A percentile compares a stretch with the other conserved stretches of the same genome.
Conservation (phyloP, 2,329 filamentous ascomycete genomes). For the Penicillium decumbens region DNA sequence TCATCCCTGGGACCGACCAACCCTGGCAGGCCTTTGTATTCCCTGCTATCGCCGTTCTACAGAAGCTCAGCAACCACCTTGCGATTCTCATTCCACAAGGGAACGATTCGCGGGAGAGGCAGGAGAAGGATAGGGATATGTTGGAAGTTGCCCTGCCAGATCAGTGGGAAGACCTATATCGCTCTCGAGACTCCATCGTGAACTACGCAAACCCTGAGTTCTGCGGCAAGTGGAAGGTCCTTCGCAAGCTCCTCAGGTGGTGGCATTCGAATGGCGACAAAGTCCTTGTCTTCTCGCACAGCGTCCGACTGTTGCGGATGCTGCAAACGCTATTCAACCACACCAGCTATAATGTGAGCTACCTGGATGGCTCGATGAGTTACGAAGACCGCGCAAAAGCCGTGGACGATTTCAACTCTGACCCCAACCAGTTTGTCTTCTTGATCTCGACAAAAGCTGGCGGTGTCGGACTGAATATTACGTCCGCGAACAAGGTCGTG, state of each 20-base stretch:
- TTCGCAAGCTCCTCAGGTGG: slow-evolving; percentile 79
- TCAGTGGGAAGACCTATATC: slow-evolving; percentile 68
- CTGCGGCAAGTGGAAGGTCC: slow-evolving; percentile 93
- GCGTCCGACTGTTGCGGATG: slow-evolving; percentile 77
- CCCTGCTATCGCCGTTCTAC: slow-evolving; percentile 72
- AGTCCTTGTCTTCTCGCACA: slow-evolving; percentile 91
- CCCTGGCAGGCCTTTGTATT: slow-evolving; percentile 77
- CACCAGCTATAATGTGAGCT: slow-evolving; percentile 86
- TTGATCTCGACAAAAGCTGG: slow-evolving; percentile 91
- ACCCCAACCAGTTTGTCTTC: slow-evolving; percentile 85
- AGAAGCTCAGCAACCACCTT: slow-evolving; percentile 90
- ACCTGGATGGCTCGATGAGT: slow-evolving; percentile 77
- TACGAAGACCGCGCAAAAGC: slow-evolving; percentile 77
- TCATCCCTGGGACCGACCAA: slow-evolving; percentile 54
- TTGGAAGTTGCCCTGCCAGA: slow-evolving; percentile 71
- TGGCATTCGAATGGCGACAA: slow-evolving; percentile 92
- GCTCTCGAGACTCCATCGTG: slow-evolving; percentile 69
- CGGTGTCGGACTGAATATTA: slow-evolving; percentile 92
- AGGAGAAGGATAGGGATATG: slow-evolving; percentile 69
- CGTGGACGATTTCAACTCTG: slow-evolving; percentile 88
- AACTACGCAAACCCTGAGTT: slow-evolving; percentile 82
- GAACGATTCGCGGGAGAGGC: slow-evolving; percentile 64
- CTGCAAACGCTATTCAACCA: slow-evolving; percentile 79
- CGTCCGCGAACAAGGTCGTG: slow-evolving; percentile 95
- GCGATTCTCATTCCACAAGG: slow-evolving; percentile 72